Evolutionary conservation across 148 eudicot species (phyloP).

Genomic region (Nyssa sinensis): DNA sequence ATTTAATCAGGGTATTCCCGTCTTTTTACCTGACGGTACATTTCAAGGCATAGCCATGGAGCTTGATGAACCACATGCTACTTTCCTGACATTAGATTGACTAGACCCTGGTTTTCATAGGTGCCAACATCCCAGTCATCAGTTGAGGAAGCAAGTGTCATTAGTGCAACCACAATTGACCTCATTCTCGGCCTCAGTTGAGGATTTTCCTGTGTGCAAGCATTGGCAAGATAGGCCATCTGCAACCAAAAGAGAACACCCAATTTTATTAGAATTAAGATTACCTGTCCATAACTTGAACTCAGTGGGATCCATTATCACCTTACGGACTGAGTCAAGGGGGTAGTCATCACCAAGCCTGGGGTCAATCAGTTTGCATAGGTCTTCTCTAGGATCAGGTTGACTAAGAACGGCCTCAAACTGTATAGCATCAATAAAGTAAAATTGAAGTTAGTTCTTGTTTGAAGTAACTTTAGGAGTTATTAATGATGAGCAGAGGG

Average conservation of each 20-base stretch:
- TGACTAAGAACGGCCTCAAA: constrained; percentile 54
- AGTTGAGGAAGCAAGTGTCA: constrained; percentile 52
- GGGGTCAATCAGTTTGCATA: constrained; percentile 61
- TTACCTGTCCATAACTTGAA: neutral
- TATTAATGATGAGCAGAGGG: neutral
- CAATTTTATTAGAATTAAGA: neutral
- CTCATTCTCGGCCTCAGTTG: constrained; percentile 89
- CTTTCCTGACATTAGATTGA: constrained; percentile 52
- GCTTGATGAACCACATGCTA: constrained; percentile 12
- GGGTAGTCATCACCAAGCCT: constrained; percentile 62
- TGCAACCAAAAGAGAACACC: constrained; percentile 20
- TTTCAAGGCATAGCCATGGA: neutral
- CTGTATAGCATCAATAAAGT: constrained; percentile 30
- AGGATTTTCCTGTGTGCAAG: constrained; percentile 72
- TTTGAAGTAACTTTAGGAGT: neutral
- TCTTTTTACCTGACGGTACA: neutral
- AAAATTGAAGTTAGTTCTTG: neutral
- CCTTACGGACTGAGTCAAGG: constrained; percentile 68
- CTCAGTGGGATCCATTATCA: constrained; percentile 15
- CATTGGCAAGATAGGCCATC: constrained; percentile 74
- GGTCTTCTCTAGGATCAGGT: constrained; percentile 46
- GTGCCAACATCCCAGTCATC: constrained; percentile 57
- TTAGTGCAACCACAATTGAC: constrained; percentile 69
- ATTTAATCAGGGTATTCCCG: neutral
- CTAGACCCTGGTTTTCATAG: constrained; percentile 52